phyloP scores from a whole-genome alignment of 805 yeast species.

The Kuraishia cidri region DNA sequence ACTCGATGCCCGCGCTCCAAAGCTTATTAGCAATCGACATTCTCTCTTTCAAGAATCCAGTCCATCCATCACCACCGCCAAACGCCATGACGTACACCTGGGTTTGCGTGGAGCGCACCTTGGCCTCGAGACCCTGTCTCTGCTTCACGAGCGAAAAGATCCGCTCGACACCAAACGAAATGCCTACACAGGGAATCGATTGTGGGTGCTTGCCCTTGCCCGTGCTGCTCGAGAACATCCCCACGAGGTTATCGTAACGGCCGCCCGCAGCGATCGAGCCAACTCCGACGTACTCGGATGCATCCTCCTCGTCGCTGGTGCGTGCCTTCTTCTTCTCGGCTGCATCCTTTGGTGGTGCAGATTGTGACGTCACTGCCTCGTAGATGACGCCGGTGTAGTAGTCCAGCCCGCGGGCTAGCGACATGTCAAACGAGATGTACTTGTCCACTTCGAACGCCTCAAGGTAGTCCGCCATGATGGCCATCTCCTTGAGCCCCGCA shows the following conservation, averaged over 20 bases:
- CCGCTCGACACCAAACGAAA: constrained; percentile 96
- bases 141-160: constrained; percentile 83
- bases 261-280: constrained; percentile 99
- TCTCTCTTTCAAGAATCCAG: constrained; percentile 86
- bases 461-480: constrained; percentile 61
- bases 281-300: constrained; percentile 93
- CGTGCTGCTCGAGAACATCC: constrained; percentile 84
- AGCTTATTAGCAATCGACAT: constrained; percentile 75
- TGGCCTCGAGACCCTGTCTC: constrained; percentile 52
- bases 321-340: constrained; percentile 46
- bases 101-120: constrained; percentile 76
- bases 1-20: constrained; percentile 84
- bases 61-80: constrained; percentile 97
- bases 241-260: constrained; percentile 92
- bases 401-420: constrained; percentile 95
- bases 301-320: constrained; percentile 70
- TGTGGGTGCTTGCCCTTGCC: constrained; percentile 61
- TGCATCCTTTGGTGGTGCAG: constrained; percentile 91
- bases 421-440: constrained; percentile 78
- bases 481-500: constrained; percentile 77
- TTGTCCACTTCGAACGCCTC: constrained; percentile 73
- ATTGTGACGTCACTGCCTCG: constrained; percentile 91
- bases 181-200: constrained; percentile 94
- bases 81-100: constrained; percentile 96
- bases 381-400: constrained; percentile 96